A percentile compares a stretch with the other conserved stretches of the same genome.
Evolutionary conservation across 805 yeast species (phyloP).

Genomic region (Millerozyma acaciae): DNA sequence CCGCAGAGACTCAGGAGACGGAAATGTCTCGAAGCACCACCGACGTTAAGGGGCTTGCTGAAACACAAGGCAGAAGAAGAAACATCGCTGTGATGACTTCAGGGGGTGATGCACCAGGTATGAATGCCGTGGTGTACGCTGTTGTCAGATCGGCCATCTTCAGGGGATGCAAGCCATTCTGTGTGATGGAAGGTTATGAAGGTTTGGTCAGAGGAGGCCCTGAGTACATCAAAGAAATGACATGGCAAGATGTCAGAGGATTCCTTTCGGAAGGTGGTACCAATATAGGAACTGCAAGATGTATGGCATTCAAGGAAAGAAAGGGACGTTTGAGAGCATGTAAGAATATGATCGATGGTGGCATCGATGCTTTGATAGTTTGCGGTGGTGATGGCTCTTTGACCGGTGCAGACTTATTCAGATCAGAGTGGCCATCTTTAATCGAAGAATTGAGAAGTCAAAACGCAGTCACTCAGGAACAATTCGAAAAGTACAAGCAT

Average conservation of each 20-base stretch:
- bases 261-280: constrained; percentile 94
- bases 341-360: constrained; percentile 75
- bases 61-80: constrained; percentile 24
- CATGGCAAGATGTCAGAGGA: constrained; percentile 94
- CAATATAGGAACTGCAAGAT: constrained; percentile 92
- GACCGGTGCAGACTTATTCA: constrained; percentile 94
- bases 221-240: constrained; percentile 64
- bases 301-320: constrained; percentile 78
- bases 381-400: constrained; percentile 99
- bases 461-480: constrained; percentile 53
- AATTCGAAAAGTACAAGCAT: constrained; percentile 59
- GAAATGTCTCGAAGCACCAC: constrained; percentile 13
- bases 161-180: constrained; percentile 85
- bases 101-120: constrained; percentile 99
- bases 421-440: constrained; percentile 91
- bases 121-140: constrained; percentile 95
- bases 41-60: constrained; percentile 15
- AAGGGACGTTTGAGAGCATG: constrained; percentile 82
- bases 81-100: constrained; percentile 95
- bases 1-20: constrained; percentile 11
- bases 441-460: constrained; percentile 63
- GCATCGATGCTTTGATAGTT: constrained; percentile 92
- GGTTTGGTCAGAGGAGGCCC: constrained; percentile 89
- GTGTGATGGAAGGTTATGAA: constrained; percentile 90
- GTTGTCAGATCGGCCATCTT: constrained; percentile 89